Base-by-base conservation (phyloP, 805 yeast genomes). In the Pichia insulana region DNA sequence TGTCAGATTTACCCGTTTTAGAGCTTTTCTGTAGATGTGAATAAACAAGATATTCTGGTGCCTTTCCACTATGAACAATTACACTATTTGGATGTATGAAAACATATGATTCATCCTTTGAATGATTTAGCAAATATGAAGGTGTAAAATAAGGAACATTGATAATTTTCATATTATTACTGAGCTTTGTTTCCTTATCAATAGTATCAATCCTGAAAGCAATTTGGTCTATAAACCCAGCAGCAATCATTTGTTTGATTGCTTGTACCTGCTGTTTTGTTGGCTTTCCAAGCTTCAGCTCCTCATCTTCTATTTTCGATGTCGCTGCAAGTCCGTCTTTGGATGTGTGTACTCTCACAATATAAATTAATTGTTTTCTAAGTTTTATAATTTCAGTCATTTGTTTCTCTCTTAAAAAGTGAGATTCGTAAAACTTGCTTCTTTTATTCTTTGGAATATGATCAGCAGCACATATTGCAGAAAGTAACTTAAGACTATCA, bases 221-320 rank as follows among this genome's bases (percentile, higher is more conserved):
- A 18, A 90, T 73, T 56, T 85, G 95, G 59, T 92, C 99, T 32
- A 92, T 71, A 54, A 84, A 92, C 0, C 97, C 98, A 0, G 97
- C 81, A 6, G 96, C 76, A 3, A 90, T 69, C 78, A 92, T 89
- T 62, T 92, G 99, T 55, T 87, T 89, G 48, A 92, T 62, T 0
- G 92, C 83, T 41, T 77, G 73, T 5, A 87, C 57, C 63, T 92
- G 98, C 6, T 63, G 57, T 30, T 75, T 73, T 8, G 71, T 63
- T 1, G 97, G 97, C 7, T 83, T 74, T 0, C 69, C 74, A n/a
- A 84, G 62, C 55, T 70, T 76, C 51, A 77, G 50, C 12, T 72
- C 76, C 10, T 61, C 58, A 12, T 61, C 58, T 9, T 61, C 67
- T 3, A 56, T 47, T 4, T 54, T 62, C 7, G 68, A 67, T 3